Percentiles rank a stretch among this genome's conserved stretches.
Conservation (phyloP, 306 rosid genomes). For the Fragaria iinumae region DNA sequence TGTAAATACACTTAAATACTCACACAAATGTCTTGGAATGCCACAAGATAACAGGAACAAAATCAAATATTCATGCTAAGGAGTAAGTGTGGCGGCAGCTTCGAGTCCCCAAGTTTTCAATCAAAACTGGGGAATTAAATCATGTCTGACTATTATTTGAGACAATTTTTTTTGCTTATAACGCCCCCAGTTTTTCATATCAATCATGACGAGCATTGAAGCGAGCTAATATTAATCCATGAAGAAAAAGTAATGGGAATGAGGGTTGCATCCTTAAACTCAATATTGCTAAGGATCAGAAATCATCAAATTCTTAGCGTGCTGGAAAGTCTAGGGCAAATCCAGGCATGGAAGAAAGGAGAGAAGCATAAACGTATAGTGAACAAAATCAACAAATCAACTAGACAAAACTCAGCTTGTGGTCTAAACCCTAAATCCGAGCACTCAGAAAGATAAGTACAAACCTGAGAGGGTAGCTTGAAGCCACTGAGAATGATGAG, state of each 20-base stretch:
- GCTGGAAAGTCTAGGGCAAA: not conserved
- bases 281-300: not conserved
- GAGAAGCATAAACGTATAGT: not conserved
- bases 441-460: not conserved
- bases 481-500: slow-evolving; percentile 39
- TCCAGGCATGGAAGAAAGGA: not conserved
- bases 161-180: not conserved
- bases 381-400: too few species aligned
- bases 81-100: not conserved
- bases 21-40: not conserved
- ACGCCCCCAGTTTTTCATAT: not conserved
- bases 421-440: not conserved
- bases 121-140: not conserved
- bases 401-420: not conserved
- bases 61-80: not conserved
- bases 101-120: not conserved
- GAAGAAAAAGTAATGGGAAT: too few species aligned
- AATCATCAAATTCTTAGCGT: not conserved
- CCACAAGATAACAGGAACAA: not conserved
- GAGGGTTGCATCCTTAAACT: not conserved
- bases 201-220: not conserved
- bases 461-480: slow-evolving; percentile 40
- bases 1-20: not conserved
- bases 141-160: not conserved
- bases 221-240: not conserved